Base-by-base conservation (phyloP, 768 basidiomycete species). In the Baorangia bicolor region DNA sequence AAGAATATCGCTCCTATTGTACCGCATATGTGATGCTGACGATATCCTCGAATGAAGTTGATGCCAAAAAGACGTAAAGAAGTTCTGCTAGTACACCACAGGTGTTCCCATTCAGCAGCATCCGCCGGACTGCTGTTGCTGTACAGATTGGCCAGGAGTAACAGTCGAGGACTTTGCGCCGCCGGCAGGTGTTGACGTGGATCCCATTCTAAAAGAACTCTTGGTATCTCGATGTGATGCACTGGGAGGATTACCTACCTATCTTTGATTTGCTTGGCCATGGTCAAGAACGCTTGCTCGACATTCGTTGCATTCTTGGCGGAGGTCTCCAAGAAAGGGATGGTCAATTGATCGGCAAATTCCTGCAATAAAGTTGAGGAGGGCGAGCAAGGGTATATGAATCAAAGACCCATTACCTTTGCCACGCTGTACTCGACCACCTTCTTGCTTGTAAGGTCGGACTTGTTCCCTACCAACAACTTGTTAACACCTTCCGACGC, bases 401-500 rank as follows among this genome's bases (percentile, higher is more conserved):
- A 34, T 34, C 12, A 44, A 16, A n/a, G 33, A 35, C 2, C 6
- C 63, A 69, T 52, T 50, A 88, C 91, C 86, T 93, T 92, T 37
- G 92, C 92, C 41, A 86, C 87, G 51, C 84, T 85, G 70, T 93
- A 92, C 72, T 93, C 91, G 47, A 94, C 92, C 58, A 92, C 91
- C 76, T 95, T 94, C 86, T 96, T 98, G 79, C 88, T 90, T 43
- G 92, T 92, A 76, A 96, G 83, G 75, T 99, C 97, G 56, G 94
- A 96, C 79, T 99, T 99, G 81, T 99, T 99, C 51, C 97, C 97
- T 50, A 99, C 91, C 42, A 99, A 84, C 49, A 99, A 79, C 81
- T 98, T 98, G 84, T 98, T 98, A 57, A 99, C 97, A 44, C 95
- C 94, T 68, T 98, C 94, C 1, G 95, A 95, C 48, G 97, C 97